Evolutionary conservation across 2,329 filamentous ascomycete genomes (phyloP).

Genomic region (Sarocladiaceae sp.): DNA sequence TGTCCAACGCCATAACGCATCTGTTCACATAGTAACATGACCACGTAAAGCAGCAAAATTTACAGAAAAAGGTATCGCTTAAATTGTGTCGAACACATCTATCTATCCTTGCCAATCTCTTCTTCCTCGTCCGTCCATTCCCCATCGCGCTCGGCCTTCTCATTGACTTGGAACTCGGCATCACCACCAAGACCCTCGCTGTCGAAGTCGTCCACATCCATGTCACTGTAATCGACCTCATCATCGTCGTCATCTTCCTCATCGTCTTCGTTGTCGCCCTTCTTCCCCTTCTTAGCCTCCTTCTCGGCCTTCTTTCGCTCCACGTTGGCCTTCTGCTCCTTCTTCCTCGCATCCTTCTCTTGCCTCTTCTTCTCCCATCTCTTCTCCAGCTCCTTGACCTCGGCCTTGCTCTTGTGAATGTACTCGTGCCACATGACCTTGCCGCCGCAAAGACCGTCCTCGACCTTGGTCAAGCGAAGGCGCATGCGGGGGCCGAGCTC

Average conservation of each 20-base stretch:
- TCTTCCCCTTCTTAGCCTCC: slow-evolving; percentile 33
- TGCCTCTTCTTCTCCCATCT: slow-evolving; percentile 73
- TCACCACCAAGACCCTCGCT: slow-evolving; percentile 47
- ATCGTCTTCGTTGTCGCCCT: slow-evolving; percentile 27
- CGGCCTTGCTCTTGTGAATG: slow-evolving; percentile 75
- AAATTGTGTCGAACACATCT: neutral
- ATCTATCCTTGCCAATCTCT: slow-evolving; percentile 25
- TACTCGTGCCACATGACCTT: slow-evolving; percentile 98
- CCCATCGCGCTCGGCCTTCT: slow-evolving; percentile 43
- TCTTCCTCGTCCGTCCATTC: slow-evolving; percentile 50
- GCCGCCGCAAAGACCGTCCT: slow-evolving; percentile 85
- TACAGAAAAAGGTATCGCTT: slow-evolving; percentile 4
- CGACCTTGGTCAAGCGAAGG: slow-evolving; percentile 87
- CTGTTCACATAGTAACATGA: neutral
- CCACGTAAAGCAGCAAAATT: too few species aligned
- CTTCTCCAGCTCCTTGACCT: slow-evolving; percentile 75
- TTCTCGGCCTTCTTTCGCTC: slow-evolving; percentile 68
- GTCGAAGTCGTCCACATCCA: slow-evolving; percentile 46
- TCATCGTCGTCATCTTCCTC: slow-evolving; percentile 34
- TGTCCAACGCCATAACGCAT: too few species aligned
- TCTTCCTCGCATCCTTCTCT: slow-evolving; percentile 78
- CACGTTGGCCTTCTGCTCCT: slow-evolving; percentile 84
- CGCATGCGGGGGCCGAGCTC: slow-evolving; percentile 90
- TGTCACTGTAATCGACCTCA: slow-evolving; percentile 37
- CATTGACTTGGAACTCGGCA: slow-evolving; percentile 44